These are phyloP conservation scores for Boletus rubescentipes DNA, from an alignment of 768 basidiomycete genomes.

Conservation along the genomic window DNA sequence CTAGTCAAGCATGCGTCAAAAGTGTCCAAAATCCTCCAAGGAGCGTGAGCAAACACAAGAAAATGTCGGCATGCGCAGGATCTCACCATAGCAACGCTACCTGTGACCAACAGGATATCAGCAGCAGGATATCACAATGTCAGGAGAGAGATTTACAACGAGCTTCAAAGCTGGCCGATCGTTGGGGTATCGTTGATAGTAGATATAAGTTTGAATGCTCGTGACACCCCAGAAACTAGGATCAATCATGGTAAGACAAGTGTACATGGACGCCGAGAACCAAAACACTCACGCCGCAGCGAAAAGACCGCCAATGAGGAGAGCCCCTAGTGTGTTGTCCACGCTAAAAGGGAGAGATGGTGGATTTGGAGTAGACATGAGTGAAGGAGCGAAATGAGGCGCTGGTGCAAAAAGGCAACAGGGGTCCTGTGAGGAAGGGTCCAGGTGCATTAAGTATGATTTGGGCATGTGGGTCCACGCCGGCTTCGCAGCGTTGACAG, in stretches of 20 bases:
- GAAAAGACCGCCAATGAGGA: constrained; percentile 52
- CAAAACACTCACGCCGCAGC: constrained; percentile 47
- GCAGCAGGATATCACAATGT: constrained; percentile 13
- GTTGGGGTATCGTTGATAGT: constrained; percentile 40
- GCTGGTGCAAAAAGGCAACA: neutral
- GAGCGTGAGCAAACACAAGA: neutral
- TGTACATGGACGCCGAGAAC: neutral
- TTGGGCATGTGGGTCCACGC: neutral
- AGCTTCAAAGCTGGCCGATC: constrained; percentile 38
- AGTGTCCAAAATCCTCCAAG: constrained; percentile 46
- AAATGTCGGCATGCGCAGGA: too few relatives aligned
- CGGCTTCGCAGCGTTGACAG: too few relatives aligned
- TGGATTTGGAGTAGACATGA: constrained; percentile 10
- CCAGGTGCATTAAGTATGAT: neutral
- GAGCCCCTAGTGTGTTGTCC: constrained; percentile 50
- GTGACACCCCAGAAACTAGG: constrained; percentile 59
- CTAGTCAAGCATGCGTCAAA: constrained; percentile 52
- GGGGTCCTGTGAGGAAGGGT: neutral
- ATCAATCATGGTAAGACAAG: neutral
- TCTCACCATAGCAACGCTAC: constrained; percentile 18
- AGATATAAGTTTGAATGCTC: constrained; percentile 52
- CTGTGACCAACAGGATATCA: constrained; percentile 38
- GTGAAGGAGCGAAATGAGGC: neutral
- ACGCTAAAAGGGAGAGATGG: constrained; percentile 33
- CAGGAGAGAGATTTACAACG: constrained; percentile 31